Percentiles rank a stretch among this genome's conserved stretches.
Evolutionary conservation across 257 asterid genomes (phyloP).

Genomic region (Agastache rugosa): DNA sequence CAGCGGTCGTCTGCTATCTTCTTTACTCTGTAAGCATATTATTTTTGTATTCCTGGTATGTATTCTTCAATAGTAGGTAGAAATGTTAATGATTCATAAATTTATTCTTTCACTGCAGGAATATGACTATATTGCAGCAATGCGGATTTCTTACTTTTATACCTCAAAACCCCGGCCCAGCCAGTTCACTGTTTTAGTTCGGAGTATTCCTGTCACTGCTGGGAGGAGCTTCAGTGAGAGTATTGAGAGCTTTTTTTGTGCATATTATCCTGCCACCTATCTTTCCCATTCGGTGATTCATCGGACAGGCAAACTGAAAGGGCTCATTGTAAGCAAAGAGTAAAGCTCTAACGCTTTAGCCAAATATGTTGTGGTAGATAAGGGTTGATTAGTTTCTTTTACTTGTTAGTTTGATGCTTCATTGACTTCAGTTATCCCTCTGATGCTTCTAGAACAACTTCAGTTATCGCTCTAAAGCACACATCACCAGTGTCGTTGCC

Average conservation of each 20-base stretch:
- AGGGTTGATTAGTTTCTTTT: conserved; percentile 23
- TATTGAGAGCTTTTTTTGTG: conserved; percentile 81
- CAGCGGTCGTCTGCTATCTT: conserved; percentile 93
- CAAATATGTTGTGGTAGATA: conserved; percentile 29
- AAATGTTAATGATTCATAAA: conserved; percentile 22
- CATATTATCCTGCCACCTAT: conserved; percentile 81
- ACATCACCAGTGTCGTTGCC: conserved; percentile 1
- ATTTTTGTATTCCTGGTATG: conserved; percentile 14
- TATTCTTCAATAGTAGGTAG: conserved; percentile 23
- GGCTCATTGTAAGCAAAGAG: conserved; percentile 70
- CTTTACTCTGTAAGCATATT: conserved; percentile 84
- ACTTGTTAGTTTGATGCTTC: conserved; percentile 20
- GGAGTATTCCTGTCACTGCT: conserved; percentile 77
- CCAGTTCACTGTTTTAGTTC: conserved; percentile 87
- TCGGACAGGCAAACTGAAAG: conserved; percentile 76
- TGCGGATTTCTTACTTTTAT: conserved; percentile 70
- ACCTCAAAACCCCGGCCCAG: conserved; percentile 76
- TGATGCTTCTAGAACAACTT: too few relatives aligned
- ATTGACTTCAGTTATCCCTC: not conserved
- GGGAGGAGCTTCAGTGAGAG: conserved; percentile 70
- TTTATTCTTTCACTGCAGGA: conserved; percentile 64
- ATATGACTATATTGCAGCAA: conserved; percentile 74
- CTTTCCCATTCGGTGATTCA: conserved; percentile 87
- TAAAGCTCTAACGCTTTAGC: conserved; percentile 28
- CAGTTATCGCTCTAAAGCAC: too few relatives aligned